Conservation (phyloP, 345 rosid genomes). For the Adansonia digitata region DNA sequence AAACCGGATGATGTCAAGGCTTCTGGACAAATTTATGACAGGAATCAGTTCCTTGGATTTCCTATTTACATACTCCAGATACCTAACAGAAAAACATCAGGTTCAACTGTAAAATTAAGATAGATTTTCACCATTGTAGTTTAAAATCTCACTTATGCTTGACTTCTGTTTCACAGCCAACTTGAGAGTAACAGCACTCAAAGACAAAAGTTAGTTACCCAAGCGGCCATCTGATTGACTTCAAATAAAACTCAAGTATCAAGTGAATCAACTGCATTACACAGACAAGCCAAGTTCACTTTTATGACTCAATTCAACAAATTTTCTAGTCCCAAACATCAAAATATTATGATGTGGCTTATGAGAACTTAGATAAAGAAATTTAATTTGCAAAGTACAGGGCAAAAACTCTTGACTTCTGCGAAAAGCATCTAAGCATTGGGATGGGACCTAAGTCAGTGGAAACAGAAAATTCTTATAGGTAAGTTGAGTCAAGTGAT, state of each 20-base stretch:
- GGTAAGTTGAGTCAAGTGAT: background rate
- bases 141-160: background rate
- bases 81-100: background rate
- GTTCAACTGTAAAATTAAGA: background rate
- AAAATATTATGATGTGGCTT: background rate
- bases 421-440: background rate
- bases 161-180: background rate
- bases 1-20: background rate
- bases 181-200: background rate
- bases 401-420: background rate
- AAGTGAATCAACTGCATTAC: background rate
- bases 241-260: background rate
- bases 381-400: background rate
- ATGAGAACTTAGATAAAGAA: background rate
- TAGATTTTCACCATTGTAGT: background rate
- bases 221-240: background rate
- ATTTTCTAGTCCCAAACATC: background rate
- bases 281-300: background rate
- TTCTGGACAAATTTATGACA: background rate
- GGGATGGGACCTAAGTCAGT: background rate
- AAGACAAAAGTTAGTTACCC: background rate
- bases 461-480: no score
- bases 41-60: background rate
- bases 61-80: background rate
- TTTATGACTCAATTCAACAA: background rate